Percentiles rank a stretch among this genome's conserved stretches.
These are phyloP conservation scores for Cardamine resedifolia DNA, from an alignment of 345 rosid species.

Conservation along the genomic window DNA sequence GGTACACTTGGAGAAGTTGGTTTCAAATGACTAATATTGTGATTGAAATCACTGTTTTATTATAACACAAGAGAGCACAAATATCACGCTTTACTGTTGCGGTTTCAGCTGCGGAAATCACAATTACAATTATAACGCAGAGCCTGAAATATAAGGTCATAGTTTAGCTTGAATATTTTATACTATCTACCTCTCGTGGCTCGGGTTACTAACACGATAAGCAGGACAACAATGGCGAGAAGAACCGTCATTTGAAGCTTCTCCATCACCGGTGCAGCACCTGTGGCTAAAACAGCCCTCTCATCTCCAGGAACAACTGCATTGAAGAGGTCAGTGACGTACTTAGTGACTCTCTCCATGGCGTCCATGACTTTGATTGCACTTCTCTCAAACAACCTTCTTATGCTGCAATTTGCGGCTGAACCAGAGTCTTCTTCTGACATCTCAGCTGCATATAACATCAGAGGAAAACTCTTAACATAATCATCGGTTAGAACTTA, in stretches of 20 bases:
- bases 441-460: conserved; percentile 31
- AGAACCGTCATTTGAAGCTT: conserved; percentile 68
- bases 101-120: background rate
- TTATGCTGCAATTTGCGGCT: conserved; percentile 41
- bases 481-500: background rate
- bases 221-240: conserved; percentile 62
- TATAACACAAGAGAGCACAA: conserved; percentile 8
- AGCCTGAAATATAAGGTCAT: background rate
- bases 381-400: conserved; percentile 57
- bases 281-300: conserved; percentile 34
- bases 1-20: background rate
- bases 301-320: conserved; percentile 40
- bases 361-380: conserved; percentile 45
- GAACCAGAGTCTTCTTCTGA: conserved; percentile 44
- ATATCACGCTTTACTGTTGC: background rate
- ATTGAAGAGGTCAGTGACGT: conserved; percentile 49
- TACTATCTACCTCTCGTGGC: conserved; percentile 37
- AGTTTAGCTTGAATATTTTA: background rate
- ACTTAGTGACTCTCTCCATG: conserved; percentile 52
- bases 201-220: conserved; percentile 72
- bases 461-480: background rate
- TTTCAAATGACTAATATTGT: conserved; percentile 5
- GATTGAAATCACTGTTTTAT: conserved; percentile 12
- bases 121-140: conserved; percentile 1
- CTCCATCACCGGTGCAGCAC: conserved; percentile 47